A percentile compares a stretch with the other conserved stretches of the same genome.
Evolutionary conservation across 2,329 filamentous ascomycete species (phyloP).

Genomic region (Aspergillus calidoustus): DNA sequence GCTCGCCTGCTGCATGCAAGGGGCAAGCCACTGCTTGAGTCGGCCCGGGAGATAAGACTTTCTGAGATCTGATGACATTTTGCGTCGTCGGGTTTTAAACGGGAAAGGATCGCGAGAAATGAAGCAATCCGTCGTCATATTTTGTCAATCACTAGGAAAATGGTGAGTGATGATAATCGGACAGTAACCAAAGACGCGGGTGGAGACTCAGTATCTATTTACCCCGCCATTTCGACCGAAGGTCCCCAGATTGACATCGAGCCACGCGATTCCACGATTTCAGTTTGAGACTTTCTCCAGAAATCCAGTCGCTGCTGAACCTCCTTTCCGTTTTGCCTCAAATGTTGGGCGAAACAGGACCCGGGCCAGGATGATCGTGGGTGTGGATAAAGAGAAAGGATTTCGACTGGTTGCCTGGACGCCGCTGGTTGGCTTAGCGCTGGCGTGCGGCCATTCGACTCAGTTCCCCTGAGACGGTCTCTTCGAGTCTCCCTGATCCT

Average conservation of each 20-base stretch:
- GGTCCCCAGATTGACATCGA: conserved; percentile 3
- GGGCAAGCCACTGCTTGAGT: not conserved
- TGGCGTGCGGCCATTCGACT: not conserved
- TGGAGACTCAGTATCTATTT: not conserved
- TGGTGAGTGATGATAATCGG: not conserved
- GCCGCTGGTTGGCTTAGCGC: not conserved
- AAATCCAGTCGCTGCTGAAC: not conserved
- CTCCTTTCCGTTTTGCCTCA: not conserved
- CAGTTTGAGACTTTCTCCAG: not conserved
- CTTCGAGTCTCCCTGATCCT: not conserved
- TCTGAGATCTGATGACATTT: not conserved
- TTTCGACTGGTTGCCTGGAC: not conserved
- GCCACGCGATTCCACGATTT: not conserved
- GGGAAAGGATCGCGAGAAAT: conserved; percentile 8
- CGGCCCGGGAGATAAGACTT: not conserved
- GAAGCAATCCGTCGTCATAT: not conserved
- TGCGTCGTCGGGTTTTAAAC: not conserved
- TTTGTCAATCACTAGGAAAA: not conserved
- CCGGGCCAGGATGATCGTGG: not conserved
- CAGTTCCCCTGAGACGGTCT: not conserved
- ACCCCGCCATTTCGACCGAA: not conserved
- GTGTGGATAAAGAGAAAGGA: not conserved
- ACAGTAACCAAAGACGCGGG: not conserved
- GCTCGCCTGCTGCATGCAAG: not conserved
- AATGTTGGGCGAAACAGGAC: not conserved